These are phyloP conservation scores for Bonia amplexicaulis DNA, from an alignment of 176 grass and related monocot genomes.

Conservation along the genomic window DNA sequence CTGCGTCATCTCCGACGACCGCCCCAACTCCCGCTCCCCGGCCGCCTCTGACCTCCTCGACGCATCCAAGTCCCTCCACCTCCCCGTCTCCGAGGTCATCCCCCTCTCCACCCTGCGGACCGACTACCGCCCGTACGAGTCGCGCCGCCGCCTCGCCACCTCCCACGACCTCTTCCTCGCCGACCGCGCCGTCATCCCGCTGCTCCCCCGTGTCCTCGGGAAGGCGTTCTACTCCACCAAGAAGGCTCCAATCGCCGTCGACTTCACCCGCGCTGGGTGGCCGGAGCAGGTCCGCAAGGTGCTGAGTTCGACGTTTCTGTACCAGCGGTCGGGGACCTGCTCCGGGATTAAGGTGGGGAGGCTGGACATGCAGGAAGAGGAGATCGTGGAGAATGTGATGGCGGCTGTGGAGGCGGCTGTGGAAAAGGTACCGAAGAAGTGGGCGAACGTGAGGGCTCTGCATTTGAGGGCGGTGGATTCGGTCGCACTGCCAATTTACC, in stretches of 20 bases:
- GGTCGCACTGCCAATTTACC: constrained; percentile 67
- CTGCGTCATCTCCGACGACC: constrained; percentile 67
- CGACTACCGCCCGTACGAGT: constrained; percentile 73
- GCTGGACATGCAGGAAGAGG: constrained; percentile 65
- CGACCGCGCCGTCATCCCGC: constrained; percentile 67
- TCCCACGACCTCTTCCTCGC: constrained; percentile 90
- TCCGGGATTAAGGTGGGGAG: constrained; percentile 64
- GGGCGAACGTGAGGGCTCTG: constrained; percentile 65
- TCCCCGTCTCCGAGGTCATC: constrained; percentile 62
- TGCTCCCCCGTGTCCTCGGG: constrained; percentile 76
- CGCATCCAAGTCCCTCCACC: constrained; percentile 33
- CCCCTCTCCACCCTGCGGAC: constrained; percentile 59
- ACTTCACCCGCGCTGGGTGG: constrained; percentile 67
- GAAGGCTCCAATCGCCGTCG: constrained; percentile 55
- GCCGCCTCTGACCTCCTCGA: constrained; percentile 37
- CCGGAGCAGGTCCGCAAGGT: constrained; percentile 64
- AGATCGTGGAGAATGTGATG: constrained; percentile 66
- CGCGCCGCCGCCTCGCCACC: constrained; percentile 58
- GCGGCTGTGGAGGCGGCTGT: constrained; percentile 39
- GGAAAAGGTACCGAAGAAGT: constrained; percentile 71
- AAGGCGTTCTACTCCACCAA: constrained; percentile 78
- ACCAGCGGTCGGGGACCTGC: constrained; percentile 59
- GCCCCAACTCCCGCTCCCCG: constrained; percentile 28
- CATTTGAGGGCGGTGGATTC: constrained; percentile 65
- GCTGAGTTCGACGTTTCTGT: constrained; percentile 55